These are phyloP conservation scores for Spencermartinsiella europaea DNA, from an alignment of 805 yeast genomes.

Conservation along the genomic window DNA sequence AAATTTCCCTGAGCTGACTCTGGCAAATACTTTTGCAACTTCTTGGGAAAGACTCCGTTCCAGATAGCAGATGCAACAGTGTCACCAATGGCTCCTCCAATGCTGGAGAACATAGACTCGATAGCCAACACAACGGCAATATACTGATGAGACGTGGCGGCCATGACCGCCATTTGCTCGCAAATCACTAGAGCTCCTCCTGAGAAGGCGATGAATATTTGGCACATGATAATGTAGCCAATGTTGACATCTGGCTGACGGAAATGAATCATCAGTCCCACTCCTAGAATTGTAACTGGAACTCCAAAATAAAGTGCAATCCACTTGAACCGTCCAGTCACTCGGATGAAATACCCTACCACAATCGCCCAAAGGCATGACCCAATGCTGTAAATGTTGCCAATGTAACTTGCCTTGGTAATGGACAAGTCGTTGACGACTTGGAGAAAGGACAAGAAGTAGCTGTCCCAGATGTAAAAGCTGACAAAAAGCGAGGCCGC, in stretches of 20 bases:
- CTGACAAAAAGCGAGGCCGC: slow-evolving; percentile 41
- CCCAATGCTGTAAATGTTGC: slow-evolving; percentile 14
- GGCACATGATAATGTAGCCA: slow-evolving; percentile 55
- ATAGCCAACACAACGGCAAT: slow-evolving; percentile 52
- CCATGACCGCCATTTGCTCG: slow-evolving; percentile 48
- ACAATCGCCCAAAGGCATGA: slow-evolving; percentile 46
- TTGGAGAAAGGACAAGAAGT: slow-evolving; percentile 51
- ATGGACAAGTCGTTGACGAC: slow-evolving; percentile 53
- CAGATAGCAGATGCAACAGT: slow-evolving; percentile 59
- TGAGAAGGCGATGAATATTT: slow-evolving; percentile 56
- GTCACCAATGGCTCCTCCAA: slow-evolving; percentile 56
- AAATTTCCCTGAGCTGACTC: slow-evolving; percentile 13
- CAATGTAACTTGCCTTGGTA: slow-evolving; percentile 46
- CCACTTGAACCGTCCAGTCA: slow-evolving; percentile 42
- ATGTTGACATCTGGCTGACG: slow-evolving; percentile 43
- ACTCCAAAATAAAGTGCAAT: slow-evolving; percentile 45
- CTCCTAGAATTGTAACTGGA: slow-evolving; percentile 48
- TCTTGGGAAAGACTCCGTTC: slow-evolving; percentile 36
- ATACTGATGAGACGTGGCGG: slow-evolving; percentile 50
- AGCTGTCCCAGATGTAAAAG: slow-evolving; percentile 57
- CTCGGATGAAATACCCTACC: slow-evolving; percentile 46
- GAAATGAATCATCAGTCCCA: slow-evolving; percentile 50
- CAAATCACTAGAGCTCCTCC: slow-evolving; percentile 58
- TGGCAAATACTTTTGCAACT: slow-evolving; percentile 28
- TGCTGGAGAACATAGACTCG: slow-evolving; percentile 44